Conservation (phyloP, 306 rosid species). For the Vigna radiata region DNA sequence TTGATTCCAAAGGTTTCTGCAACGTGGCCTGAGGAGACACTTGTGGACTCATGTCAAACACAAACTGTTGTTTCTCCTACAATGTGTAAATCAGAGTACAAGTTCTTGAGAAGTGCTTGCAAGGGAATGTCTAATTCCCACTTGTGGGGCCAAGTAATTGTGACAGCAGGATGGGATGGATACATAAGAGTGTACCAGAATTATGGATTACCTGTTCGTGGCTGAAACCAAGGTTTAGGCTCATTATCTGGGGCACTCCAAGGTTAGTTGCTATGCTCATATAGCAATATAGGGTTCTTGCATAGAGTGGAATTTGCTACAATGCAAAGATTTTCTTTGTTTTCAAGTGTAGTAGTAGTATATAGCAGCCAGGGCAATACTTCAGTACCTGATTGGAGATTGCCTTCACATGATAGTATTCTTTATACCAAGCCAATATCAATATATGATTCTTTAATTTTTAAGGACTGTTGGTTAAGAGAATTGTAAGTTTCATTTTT, state of each 20-base stretch:
- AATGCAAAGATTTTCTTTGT: conserved; percentile 34
- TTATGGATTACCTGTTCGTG: conserved; percentile 71
- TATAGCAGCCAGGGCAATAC: conserved; percentile 41
- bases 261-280: conserved; percentile 28
- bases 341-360: conserved; percentile 42
- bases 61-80: conserved; percentile 52
- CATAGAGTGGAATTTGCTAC: conserved; percentile 31
- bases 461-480: conserved; percentile 49
- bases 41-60: conserved; percentile 52
- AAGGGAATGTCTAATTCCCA: conserved; percentile 72
- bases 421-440: conserved; percentile 52
- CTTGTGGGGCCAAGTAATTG: conserved; percentile 81
- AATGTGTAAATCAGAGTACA: conserved; percentile 70
- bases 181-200: conserved; percentile 72
- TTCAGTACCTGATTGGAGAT: conserved; percentile 31
- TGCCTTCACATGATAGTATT: conserved; percentile 44
- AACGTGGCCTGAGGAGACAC: conserved; percentile 85
- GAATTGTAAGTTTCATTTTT: conserved; percentile 43
- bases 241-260: conserved; percentile 33
- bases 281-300: conserved; percentile 35
- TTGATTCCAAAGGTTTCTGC: conserved; percentile 70
- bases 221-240: conserved; percentile 43
- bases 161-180: conserved; percentile 90
- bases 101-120: conserved; percentile 75
- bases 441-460: conserved; percentile 75